These are phyloP conservation scores for Hericium rajendrae DNA, from an alignment of 768 basidiomycete genomes.

Conservation along the genomic window DNA sequence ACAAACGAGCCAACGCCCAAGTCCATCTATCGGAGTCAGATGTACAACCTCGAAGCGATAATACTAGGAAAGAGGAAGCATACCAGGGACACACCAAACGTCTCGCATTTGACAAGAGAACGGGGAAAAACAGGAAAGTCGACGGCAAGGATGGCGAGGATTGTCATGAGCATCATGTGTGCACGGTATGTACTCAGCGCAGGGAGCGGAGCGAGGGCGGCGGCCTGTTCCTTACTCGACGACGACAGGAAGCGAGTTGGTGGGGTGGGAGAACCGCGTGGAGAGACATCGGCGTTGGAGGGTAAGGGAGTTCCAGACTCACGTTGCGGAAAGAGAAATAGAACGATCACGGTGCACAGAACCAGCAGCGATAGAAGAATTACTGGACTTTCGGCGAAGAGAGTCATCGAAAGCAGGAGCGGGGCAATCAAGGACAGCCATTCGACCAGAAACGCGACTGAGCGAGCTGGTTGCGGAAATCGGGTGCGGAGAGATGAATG, in stretches of 20 bases:
- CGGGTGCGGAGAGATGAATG: slow-evolving; percentile 53
- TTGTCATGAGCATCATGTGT: slow-evolving; percentile 92
- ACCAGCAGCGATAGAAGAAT: slow-evolving; percentile 41
- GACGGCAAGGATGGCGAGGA: slow-evolving; percentile 87
- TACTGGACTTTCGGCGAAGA: slow-evolving; percentile 51
- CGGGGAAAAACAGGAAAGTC: slow-evolving; percentile 93
- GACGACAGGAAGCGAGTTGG: slow-evolving; percentile 5
- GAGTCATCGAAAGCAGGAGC: slow-evolving; percentile 72
- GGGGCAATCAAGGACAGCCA: slow-evolving; percentile 63
- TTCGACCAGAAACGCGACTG: slow-evolving; percentile 46
- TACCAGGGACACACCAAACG: slow-evolving; percentile 90
- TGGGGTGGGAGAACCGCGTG: slow-evolving; percentile 13
- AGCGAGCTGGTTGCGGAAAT: slow-evolving; percentile 25
- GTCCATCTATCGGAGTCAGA: slow-evolving; percentile 67
- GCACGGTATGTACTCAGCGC: slow-evolving; percentile 83
- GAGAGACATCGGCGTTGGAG: slow-evolving; percentile 23
- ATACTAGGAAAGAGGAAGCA: slow-evolving; percentile 16
- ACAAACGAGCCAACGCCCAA: slow-evolving; percentile 95
- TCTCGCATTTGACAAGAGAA: slow-evolving; percentile 83
- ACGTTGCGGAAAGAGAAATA: slow-evolving; percentile 34
- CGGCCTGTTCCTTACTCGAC: not conserved
- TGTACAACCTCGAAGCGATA: not conserved
- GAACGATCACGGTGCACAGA: slow-evolving; percentile 30
- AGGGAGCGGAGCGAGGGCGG: slow-evolving; percentile 38
- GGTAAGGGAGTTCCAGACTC: slow-evolving; percentile 43